Evolutionary conservation across 2,329 filamentous ascomycete species (phyloP).

Genomic region (Colletotrichum musicola): DNA sequence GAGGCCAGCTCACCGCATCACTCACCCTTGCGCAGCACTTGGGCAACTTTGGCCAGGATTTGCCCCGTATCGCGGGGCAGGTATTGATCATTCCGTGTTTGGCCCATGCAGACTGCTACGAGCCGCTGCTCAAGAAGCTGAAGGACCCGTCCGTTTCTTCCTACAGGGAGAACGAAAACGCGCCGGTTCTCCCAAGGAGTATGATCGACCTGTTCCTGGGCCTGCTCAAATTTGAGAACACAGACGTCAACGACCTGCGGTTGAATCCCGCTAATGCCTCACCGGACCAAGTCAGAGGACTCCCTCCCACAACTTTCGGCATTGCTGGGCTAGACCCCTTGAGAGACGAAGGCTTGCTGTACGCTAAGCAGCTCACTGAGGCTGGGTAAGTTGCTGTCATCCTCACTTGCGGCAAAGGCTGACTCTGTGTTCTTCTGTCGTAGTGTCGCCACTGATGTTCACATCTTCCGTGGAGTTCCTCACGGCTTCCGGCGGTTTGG

Average conservation of each 20-base stretch:
- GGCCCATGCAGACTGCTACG: conserved; percentile 47
- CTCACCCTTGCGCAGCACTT: conserved; percentile 55
- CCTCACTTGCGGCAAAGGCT: not conserved
- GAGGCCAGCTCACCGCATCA: conserved; percentile 56
- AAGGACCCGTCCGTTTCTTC: conserved; percentile 56
- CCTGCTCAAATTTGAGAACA: conserved; percentile 44
- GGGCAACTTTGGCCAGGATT: conserved; percentile 31
- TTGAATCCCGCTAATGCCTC: conserved; percentile 54
- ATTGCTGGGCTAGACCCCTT: conserved; percentile 61
- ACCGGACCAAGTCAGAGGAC: conserved; percentile 50
- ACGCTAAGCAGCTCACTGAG: conserved; percentile 56
- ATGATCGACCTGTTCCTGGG: conserved; percentile 49
- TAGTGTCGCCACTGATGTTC: conserved; percentile 61
- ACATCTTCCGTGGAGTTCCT: conserved; percentile 65
- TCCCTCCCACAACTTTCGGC: conserved; percentile 59
- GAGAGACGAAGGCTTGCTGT: conserved; percentile 63
- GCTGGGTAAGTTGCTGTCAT: conserved; percentile 52
- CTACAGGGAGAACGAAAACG: conserved; percentile 58
- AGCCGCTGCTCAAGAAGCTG: conserved; percentile 50
- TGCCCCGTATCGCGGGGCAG: conserved; percentile 60
- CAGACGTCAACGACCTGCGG: conserved; percentile 47
- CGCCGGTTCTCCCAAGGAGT: conserved; percentile 61
- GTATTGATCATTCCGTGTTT: conserved; percentile 64
- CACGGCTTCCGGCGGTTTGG: conserved; percentile 61
- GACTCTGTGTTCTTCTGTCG: not conserved